A percentile compares a stretch with the other conserved stretches of the same genome.
Conservation (phyloP, 768 basidiomycete species). For the Leccinum arenicola region DNA sequence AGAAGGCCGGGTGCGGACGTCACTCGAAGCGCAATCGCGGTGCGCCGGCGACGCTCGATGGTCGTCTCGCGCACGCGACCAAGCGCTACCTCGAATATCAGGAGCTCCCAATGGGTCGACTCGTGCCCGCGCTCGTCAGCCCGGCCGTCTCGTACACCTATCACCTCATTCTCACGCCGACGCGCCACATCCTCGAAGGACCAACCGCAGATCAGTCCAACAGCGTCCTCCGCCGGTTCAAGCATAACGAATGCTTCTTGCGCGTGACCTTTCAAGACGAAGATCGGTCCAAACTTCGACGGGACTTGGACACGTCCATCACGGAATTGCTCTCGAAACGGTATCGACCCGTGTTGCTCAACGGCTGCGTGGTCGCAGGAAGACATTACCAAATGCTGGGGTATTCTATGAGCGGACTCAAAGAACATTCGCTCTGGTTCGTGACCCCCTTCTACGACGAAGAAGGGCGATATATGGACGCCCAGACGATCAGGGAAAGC, state of each 20-base stretch:
- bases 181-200: slow-evolving; percentile 37
- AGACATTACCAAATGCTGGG: slow-evolving; percentile 46
- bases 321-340: slow-evolving; percentile 31
- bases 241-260: slow-evolving; percentile 41
- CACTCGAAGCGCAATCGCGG: neutral
- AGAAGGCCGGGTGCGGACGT: neutral
- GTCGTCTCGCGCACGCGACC: slow-evolving; percentile 16
- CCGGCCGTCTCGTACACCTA: slow-evolving; percentile 32
- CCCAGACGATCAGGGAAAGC: slow-evolving; percentile 29
- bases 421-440: slow-evolving; percentile 49
- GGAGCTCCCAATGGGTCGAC: slow-evolving; percentile 22
- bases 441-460: slow-evolving; percentile 40
- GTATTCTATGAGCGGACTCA: slow-evolving; percentile 53
- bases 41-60: slow-evolving; percentile 10
- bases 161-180: slow-evolving; percentile 40
- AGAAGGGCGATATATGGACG: slow-evolving; percentile 22
- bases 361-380: slow-evolving; percentile 41
- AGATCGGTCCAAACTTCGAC: slow-evolving; percentile 36
- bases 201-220: slow-evolving; percentile 39
- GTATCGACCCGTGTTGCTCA: slow-evolving; percentile 33
- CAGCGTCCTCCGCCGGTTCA: slow-evolving; percentile 36
- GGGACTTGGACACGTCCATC: slow-evolving; percentile 33
- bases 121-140: slow-evolving; percentile 19
- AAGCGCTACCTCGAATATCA: slow-evolving; percentile 24
- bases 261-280: slow-evolving; percentile 51